These are phyloP conservation scores for Salvia splendens DNA, from an alignment of 257 asterid species.

Conservation along the genomic window DNA sequence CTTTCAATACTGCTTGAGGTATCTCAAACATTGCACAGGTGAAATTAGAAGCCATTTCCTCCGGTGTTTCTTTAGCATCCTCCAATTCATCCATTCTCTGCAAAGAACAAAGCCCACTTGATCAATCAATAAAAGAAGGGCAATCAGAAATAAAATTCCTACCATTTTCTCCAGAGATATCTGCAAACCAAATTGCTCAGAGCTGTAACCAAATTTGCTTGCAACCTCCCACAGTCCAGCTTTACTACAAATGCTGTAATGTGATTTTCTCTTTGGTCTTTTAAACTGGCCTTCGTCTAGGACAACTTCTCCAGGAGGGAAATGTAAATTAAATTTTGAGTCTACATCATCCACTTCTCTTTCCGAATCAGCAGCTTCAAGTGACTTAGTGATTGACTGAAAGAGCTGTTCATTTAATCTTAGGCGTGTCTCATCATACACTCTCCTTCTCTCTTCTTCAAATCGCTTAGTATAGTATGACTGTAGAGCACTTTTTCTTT, in stretches of 20 bases:
- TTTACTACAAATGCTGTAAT: constrained; percentile 61
- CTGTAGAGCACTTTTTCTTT: constrained; percentile 81
- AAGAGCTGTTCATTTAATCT: constrained; percentile 67
- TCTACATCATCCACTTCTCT: constrained; percentile 95
- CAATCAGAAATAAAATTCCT: constrained; percentile 29
- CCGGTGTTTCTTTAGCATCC: constrained; percentile 97
- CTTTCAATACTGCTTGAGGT: constrained; percentile 85
- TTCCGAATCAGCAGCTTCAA: constrained; percentile 83
- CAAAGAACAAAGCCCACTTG: constrained; percentile 28
- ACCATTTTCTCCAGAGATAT: constrained; percentile 79
- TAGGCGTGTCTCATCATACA: constrained; percentile 75
- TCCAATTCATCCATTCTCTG: constrained; percentile 92
- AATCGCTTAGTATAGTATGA: constrained; percentile 68
- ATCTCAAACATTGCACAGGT: constrained; percentile 80
- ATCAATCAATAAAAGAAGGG: constrained; percentile 19
- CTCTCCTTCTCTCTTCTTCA: constrained; percentile 77
- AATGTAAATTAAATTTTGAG: constrained; percentile 82
- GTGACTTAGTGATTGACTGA: constrained; percentile 75
- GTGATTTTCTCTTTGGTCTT: constrained; percentile 93
- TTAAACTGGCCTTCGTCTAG: constrained; percentile 84
- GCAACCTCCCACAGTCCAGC: constrained; percentile 95
- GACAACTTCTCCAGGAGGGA: constrained; percentile 66
- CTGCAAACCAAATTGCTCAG: constrained; percentile 92
- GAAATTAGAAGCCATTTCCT: constrained; percentile 89
- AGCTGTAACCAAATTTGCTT: constrained; percentile 88